A percentile compares a stretch with the other conserved stretches of the same genome.
These are phyloP conservation scores for Kernera saxatilis DNA, from an alignment of 345 rosid species.

Conservation along the genomic window DNA sequence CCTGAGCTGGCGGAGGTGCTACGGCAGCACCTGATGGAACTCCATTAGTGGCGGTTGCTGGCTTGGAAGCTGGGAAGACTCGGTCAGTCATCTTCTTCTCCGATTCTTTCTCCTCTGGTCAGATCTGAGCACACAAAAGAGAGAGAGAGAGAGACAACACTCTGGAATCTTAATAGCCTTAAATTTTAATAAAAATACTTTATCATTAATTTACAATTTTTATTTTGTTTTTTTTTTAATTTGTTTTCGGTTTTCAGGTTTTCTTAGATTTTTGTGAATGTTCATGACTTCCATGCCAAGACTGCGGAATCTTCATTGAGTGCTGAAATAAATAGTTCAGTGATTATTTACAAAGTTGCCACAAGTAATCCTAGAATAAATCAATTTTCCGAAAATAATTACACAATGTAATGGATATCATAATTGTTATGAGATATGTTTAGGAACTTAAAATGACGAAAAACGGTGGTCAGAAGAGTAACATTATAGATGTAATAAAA, in stretches of 20 bases:
- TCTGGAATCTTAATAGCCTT: conserved; percentile 25
- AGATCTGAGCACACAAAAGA: conserved; percentile 24
- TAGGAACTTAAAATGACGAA: neutral
- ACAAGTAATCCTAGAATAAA: neutral
- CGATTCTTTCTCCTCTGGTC: conserved; percentile 16
- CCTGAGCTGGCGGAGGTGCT: conserved; percentile 26
- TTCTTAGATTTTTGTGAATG: conserved; percentile 3
- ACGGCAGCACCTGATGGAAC: conserved; percentile 9
- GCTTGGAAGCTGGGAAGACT: conserved; percentile 70
- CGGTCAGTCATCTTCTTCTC: conserved; percentile 43
- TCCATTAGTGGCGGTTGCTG: conserved; percentile 30
- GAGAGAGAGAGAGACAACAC: conserved; percentile 11
- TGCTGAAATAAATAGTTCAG: neutral
- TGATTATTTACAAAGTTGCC: neutral
- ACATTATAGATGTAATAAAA: neutral
- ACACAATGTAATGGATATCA: neutral
- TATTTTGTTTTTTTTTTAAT: neutral
- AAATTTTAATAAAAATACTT: neutral
- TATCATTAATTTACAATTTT: neutral
- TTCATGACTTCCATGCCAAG: conserved; percentile 26
- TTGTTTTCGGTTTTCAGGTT: conserved; percentile 6
- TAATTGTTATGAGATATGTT: neutral
- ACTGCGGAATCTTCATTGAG: conserved; percentile 11
- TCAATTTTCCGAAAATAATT: neutral
- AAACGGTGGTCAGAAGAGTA: neutral